Evolutionary conservation across 2,329 filamentous ascomycete species (phyloP), one percentile per base, ranked within the genome.

Genomic region (Colletotrichum lentis): DNA sequence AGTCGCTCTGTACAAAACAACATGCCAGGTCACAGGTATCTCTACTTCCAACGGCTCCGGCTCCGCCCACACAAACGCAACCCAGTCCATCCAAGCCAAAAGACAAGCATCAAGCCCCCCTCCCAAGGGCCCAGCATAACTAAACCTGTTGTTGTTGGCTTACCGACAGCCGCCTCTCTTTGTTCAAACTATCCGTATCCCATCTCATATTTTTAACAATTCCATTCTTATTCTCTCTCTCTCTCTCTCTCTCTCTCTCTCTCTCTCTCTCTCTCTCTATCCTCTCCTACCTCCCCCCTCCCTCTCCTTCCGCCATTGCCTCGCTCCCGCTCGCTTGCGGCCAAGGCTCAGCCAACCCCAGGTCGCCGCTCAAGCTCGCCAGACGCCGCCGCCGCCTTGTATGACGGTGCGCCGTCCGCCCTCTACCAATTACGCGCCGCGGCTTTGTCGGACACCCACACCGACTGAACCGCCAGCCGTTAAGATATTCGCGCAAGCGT

Each of bases 401-500:
- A 68, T 60, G 65, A 68, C 61, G 65, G 61, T 65, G 54, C 61
- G 49, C 49, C 43, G 11, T 64, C 35, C 41, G 20, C 11, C 31
- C 41, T 50, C 41, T 65, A 55, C 43, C 54, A 60, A 59, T 46
- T 55, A 37, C 43, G 22, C 54, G 41, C 54, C 61, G 60, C 55
- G 61, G 55, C 56, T 64, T 65, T 49, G 54, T 68, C 49, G 27
- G 60, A 58, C 60, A 49, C 63, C 61, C 49, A 68, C 54, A 52
- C 55, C 54, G 50, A n/a, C 55, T 41, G 49, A 60, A 68, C 54
- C 65, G 49, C 65, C 65, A n/a, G 27, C 20, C 31, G 59, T 49
- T 18, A 68, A 60, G 43, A 67, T 67, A 69, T 69, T 69, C 56
- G 44, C 66, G 66, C 66, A 62, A 67, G 63, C 62, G 56, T 62